phyloP scores from a whole-genome alignment of 2,329 filamentous ascomycete genomes.

The Sclerotinia glacialis region DNA sequence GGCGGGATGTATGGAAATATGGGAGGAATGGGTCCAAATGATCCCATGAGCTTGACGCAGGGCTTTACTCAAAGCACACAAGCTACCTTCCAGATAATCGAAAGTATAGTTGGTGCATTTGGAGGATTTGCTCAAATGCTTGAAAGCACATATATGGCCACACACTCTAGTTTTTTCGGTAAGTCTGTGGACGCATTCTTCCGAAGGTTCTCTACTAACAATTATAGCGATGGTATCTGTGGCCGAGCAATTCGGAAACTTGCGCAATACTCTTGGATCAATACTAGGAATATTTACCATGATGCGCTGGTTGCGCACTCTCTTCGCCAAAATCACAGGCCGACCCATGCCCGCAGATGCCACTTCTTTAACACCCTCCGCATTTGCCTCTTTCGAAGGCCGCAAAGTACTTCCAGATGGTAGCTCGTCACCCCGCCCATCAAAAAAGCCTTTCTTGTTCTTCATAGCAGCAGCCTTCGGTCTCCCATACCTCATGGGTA shows the following conservation, averaged over 20 bases:
- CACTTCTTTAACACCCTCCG: constrained; percentile 80
- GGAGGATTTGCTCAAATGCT: constrained; percentile 98
- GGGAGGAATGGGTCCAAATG: constrained; percentile 67
- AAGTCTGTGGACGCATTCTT: constrained; percentile 41
- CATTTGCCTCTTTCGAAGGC: constrained; percentile 86
- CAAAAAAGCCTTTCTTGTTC: constrained; percentile 93
- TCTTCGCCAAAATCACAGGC: constrained; percentile 89
- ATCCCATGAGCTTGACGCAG: constrained; percentile 91
- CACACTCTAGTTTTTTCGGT: constrained; percentile 98
- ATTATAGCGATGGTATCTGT: constrained; percentile 89
- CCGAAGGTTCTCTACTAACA: constrained; percentile 27
- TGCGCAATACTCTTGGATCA: constrained; percentile 89
- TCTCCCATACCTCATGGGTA: constrained; percentile 94
- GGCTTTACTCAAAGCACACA: constrained; percentile 93
- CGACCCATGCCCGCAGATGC: constrained; percentile 86
- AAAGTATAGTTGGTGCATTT: constrained; percentile 94
- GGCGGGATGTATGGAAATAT: constrained; percentile 45
- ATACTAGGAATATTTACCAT: constrained; percentile 93
- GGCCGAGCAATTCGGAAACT: constrained; percentile 91
- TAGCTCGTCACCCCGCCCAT: constrained; percentile 63
- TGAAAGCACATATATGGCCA: constrained; percentile 99
- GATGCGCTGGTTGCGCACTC: constrained; percentile 88
- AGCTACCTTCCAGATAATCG: constrained; percentile 96
- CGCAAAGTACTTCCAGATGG: constrained; percentile 63
- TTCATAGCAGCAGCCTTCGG: constrained; percentile 94